Evolutionary conservation across 495 filamentous ascomycete species (phyloP).

Genomic region (Rostrohypoxylon terebratum): DNA sequence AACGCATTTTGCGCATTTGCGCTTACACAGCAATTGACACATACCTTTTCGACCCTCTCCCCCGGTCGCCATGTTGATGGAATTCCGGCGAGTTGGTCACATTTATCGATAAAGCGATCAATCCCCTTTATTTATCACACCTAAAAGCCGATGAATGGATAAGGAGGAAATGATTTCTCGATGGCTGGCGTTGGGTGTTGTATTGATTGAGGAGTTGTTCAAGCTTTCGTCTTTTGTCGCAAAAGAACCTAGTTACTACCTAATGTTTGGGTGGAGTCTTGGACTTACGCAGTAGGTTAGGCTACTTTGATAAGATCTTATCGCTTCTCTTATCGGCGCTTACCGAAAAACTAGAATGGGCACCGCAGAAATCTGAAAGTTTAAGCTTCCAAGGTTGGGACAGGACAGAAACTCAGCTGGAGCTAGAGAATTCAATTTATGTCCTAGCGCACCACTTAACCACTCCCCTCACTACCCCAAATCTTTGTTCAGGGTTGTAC

Average conservation of each 20-base stretch:
- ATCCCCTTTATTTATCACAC: neutral
- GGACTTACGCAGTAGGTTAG: neutral
- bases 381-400: neutral
- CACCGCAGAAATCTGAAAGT: neutral
- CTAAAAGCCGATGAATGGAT: constrained; percentile 19
- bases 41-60: constrained; percentile 42
- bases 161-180: constrained; percentile 1
- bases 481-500: constrained; percentile 1
- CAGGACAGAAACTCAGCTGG: neutral
- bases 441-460: neutral
- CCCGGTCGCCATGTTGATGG: constrained; percentile 40
- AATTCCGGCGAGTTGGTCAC: constrained; percentile 22
- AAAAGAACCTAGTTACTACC: neutral
- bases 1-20: neutral
- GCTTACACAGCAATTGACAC: constrained; percentile 10
- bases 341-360: constrained; percentile 24
- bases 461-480: neutral
- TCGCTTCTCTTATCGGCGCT: constrained; percentile 16
- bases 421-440: neutral
- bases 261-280: neutral
- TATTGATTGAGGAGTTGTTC: constrained; percentile 30
- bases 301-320: constrained; percentile 8
- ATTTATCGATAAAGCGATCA: constrained; percentile 18
- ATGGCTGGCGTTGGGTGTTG: constrained; percentile 19
- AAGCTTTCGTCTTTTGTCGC: constrained; percentile 17